Evolutionary conservation across 2,329 filamentous ascomycete genomes (phyloP), one percentile per base, ranked within the genome.

Genomic region (Penicillium paneum): DNA sequence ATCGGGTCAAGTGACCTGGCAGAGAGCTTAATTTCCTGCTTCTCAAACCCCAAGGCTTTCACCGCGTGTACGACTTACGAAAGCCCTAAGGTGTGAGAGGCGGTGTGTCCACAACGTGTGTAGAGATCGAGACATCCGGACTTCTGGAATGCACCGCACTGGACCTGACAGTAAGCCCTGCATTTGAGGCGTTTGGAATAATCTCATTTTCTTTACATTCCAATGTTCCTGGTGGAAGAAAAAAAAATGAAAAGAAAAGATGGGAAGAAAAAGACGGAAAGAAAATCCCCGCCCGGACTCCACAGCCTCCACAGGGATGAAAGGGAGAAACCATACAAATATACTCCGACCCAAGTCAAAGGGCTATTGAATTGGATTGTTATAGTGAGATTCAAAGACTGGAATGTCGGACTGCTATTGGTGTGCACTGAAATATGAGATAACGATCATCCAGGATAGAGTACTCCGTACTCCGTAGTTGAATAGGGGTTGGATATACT

Each of bases 1-100:
- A 61, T 40, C 40, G 28, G 32, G 52, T 61, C 61, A 63, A 58
- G 28, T 63, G 61, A 63, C 52, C 52, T 49, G 26, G 34, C 35
- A 36, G 15, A 36, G 48, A 41, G 42, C 39, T 49, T 46, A 42
- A 48, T 35, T 21, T 34, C 26, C 17, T 15, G 15, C n/a, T 47
- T 48, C 45, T 29, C 12, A 24, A 19, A 29, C 45, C 21, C 12
- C 32, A 19, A 29, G 12, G 24, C 24, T 21, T 40, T 49, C 51
- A 53, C 43, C 43, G 51, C 26, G 38, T 55, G 55, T 58, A 52
- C 46, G 50, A 60, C 58, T 61, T 44, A 58, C 54, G 54, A 61
- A 24, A 24, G 21, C 21, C 21, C 21, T 24, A 3, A 24, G 21
- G 21, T 5, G 5, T 24, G 21, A 24, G 28, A 50, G 29, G 50